Conservation (phyloP, 2,329 filamentous ascomycete species). For the Ilyonectria robusta region DNA sequence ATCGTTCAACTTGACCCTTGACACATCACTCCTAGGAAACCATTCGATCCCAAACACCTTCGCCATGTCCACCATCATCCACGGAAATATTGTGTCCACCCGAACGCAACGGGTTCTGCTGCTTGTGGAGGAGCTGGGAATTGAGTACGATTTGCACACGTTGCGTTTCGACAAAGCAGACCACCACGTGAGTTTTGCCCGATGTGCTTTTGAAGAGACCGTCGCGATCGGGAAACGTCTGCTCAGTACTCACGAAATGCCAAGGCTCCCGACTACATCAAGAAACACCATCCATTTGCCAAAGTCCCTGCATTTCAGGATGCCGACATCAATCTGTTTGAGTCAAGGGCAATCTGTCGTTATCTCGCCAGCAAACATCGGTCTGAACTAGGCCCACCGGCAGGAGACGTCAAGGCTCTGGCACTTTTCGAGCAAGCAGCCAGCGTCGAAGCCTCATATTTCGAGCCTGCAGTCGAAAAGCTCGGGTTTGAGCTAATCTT, state of each 20-base stretch:
- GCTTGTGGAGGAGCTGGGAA: background rate
- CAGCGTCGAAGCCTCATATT: slow-evolving; percentile 5
- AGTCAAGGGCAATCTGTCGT: slow-evolving; percentile 7
- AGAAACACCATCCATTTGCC: slow-evolving; percentile 11
- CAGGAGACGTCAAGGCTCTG: background rate
- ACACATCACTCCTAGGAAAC: background rate
- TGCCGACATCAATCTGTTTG: background rate
- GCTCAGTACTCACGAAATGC: background rate
- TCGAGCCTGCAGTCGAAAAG: background rate
- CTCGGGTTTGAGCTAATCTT: slow-evolving; percentile 14
- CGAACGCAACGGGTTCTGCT: slow-evolving; percentile 9
- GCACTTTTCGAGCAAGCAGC: slow-evolving; percentile 6
- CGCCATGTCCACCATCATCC: background rate
- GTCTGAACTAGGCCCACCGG: background rate
- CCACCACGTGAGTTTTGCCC: slow-evolving; percentile 1
- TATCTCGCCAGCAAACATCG: background rate
- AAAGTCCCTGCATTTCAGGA: slow-evolving; percentile 14
- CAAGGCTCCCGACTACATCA: background rate
- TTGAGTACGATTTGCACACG: background rate
- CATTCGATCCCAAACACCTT: background rate
- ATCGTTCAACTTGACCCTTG: background rate
- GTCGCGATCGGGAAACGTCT: background rate
- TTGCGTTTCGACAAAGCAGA: slow-evolving; percentile 4
- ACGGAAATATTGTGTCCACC: slow-evolving; percentile 13
- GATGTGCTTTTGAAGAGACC: background rate